A percentile compares a stretch with the other conserved stretches of the same genome.
Evolutionary conservation across 2,329 filamentous ascomycete genomes (phyloP).

Genomic region (Rhytidhysteron rufulum): DNA sequence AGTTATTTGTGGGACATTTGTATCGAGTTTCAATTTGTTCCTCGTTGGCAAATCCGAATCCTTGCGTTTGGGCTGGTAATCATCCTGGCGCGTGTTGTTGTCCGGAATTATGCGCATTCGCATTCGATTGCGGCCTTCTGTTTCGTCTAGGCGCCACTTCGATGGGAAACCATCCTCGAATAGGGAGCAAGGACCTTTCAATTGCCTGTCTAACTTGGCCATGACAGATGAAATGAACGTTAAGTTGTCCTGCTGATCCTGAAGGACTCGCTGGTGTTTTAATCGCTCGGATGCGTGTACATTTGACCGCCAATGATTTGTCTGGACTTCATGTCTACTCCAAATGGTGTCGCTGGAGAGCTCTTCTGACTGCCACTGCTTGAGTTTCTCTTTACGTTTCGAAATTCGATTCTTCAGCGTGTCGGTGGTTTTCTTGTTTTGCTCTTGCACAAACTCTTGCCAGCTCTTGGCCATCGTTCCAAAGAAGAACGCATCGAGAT

Average conservation of each 20-base stretch:
- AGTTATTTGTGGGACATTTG: slow-evolving; percentile 33
- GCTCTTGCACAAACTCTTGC: slow-evolving; percentile 79
- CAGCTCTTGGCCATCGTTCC: slow-evolving; percentile 75
- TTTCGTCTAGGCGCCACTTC: slow-evolving; percentile 93
- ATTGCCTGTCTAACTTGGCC: slow-evolving; percentile 71
- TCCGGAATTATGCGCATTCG: slow-evolving; percentile 82
- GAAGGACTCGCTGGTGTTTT: slow-evolving; percentile 82
- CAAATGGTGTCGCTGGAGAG: slow-evolving; percentile 66
- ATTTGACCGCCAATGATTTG: slow-evolving; percentile 90
- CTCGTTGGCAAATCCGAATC: slow-evolving; percentile 49
- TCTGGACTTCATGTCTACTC: slow-evolving; percentile 79
- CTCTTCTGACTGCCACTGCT: slow-evolving; percentile 71
- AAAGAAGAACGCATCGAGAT: slow-evolving; percentile 79
- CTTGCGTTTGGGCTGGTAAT: slow-evolving; percentile 82
- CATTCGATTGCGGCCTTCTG: slow-evolving; percentile 94
- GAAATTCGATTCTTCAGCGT: slow-evolving; percentile 65
- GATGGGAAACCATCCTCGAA: slow-evolving; percentile 62
- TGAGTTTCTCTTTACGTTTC: slow-evolving; percentile 78
- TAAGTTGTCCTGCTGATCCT: slow-evolving; percentile 91
- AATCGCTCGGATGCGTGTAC: slow-evolving; percentile 89
- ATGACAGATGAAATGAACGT: slow-evolving; percentile 73
- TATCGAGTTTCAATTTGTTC: slow-evolving; percentile 46
- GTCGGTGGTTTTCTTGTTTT: slow-evolving; percentile 78
- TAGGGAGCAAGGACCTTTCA: slow-evolving; percentile 76
- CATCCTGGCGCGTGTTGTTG: slow-evolving; percentile 59